phyloP scores from a whole-genome alignment of 2,329 filamentous ascomycete species.

The Cercospora citrullina region DNA sequence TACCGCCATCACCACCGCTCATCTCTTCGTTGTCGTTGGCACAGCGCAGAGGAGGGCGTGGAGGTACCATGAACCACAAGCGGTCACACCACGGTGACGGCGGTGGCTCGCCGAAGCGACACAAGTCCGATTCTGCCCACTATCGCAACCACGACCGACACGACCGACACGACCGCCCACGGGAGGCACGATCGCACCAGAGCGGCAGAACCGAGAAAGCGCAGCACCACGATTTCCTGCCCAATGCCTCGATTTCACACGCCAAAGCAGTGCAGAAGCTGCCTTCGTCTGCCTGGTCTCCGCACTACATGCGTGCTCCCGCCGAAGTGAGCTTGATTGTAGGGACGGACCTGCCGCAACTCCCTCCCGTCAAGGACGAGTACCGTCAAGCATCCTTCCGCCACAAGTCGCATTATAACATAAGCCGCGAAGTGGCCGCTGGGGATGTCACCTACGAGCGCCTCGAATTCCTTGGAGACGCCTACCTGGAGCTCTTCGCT shows the following conservation, averaged over 20 bases:
- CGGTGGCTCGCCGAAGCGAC: slow-evolving; percentile 16
- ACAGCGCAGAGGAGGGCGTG: slow-evolving; percentile 38
- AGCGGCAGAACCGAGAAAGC: neutral
- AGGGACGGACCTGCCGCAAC: slow-evolving; percentile 29
- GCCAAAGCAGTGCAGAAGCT: slow-evolving; percentile 24
- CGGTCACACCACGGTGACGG: slow-evolving; percentile 19
- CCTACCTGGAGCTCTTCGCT: slow-evolving; percentile 76
- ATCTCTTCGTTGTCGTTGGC: slow-evolving; percentile 37
- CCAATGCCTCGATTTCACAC: slow-evolving; percentile 14
- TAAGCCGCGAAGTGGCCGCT: slow-evolving; percentile 29
- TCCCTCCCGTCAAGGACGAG: slow-evolving; percentile 32
- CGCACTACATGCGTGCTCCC: neutral
- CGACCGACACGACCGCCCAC: slow-evolving; percentile 13
- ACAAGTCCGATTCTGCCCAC: slow-evolving; percentile 4
- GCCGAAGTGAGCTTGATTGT: slow-evolving; percentile 21
- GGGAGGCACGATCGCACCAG: neutral
- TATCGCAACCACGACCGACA: slow-evolving; percentile 9
- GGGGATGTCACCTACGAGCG: slow-evolving; percentile 65
- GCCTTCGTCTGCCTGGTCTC: slow-evolving; percentile 18
- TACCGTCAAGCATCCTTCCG: slow-evolving; percentile 36
- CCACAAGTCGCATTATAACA: slow-evolving; percentile 35
- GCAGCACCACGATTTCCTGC: neutral
- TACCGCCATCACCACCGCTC: slow-evolving; percentile 26
- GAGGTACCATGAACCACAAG: slow-evolving; percentile 25
- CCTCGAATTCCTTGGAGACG: slow-evolving; percentile 86